Percentiles rank a stretch among this genome's conserved stretches.
phyloP scores from a whole-genome alignment of 2,329 filamentous ascomycete species.

The Falciphora oryzae region DNA sequence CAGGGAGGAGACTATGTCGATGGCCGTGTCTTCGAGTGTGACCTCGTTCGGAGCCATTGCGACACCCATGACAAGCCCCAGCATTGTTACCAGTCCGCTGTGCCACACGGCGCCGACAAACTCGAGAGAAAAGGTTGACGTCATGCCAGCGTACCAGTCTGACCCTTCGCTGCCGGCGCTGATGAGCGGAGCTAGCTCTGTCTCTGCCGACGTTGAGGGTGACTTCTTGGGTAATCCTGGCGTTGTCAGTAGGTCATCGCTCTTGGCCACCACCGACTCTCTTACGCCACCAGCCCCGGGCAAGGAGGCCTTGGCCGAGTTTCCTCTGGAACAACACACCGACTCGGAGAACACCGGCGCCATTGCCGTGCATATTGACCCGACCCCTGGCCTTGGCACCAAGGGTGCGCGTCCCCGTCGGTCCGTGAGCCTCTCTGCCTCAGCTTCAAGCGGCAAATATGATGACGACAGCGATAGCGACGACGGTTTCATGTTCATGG shows the following conservation, averaged over 20 bases:
- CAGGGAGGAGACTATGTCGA: slow-evolving; percentile 36
- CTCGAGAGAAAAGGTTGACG: slow-evolving; percentile 37
- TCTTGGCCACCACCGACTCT: slow-evolving; percentile 48
- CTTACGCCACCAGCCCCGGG: slow-evolving; percentile 46
- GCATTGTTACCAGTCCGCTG: slow-evolving; percentile 45
- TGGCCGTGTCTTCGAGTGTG: slow-evolving; percentile 45
- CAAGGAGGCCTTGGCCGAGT: slow-evolving; percentile 41
- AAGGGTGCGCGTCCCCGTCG: not conserved
- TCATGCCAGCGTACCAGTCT: slow-evolving; percentile 51
- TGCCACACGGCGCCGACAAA: slow-evolving; percentile 31
- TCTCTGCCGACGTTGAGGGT: slow-evolving; percentile 56
- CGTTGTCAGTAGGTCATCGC: slow-evolving; percentile 35
- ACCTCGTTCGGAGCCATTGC: slow-evolving; percentile 42
- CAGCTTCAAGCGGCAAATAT: not conserved
- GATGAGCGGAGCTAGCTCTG: slow-evolving; percentile 57
- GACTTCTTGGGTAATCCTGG: slow-evolving; percentile 50
- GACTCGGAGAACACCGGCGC: slow-evolving; percentile 16
- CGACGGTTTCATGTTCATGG: slow-evolving; percentile 47
- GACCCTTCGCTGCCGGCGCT: slow-evolving; percentile 59
- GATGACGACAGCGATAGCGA: slow-evolving; percentile 49
- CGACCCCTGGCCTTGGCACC: slow-evolving; percentile 4
- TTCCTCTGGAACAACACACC: slow-evolving; percentile 38
- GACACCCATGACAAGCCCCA: slow-evolving; percentile 50
- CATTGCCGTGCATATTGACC: slow-evolving; percentile 23
- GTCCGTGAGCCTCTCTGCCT: not conserved